A percentile compares a stretch with the other conserved stretches of the same genome.
Conservation (phyloP, 257 asterid species). For the Nicotiana tomentosiformis region DNA sequence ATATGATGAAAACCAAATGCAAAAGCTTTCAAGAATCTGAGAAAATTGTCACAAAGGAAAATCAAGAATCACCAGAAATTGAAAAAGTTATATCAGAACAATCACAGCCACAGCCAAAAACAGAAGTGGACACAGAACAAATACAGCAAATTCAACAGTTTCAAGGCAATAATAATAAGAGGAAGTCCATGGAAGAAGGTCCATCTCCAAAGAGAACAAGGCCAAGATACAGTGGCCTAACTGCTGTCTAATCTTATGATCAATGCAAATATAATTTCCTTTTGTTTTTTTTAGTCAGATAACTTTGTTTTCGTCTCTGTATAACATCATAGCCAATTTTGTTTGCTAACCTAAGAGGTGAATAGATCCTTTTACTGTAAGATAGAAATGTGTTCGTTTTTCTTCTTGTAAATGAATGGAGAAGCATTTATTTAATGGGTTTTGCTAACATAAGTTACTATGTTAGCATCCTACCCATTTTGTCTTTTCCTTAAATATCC, state of each 20-base stretch:
- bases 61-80: slow-evolving; percentile 17
- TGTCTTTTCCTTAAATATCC: too few species aligned
- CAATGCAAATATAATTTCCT: neutral
- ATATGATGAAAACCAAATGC: slow-evolving; percentile 53
- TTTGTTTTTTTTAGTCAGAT: neutral
- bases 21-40: slow-evolving; percentile 12
- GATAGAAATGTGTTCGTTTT: too few species aligned
- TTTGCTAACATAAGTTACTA: too few species aligned
- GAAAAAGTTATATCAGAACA: slow-evolving; percentile 10
- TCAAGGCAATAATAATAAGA: slow-evolving; percentile 32
- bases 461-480: too few species aligned
- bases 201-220: slow-evolving; percentile 54
- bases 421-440: too few species aligned
- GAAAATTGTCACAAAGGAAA: slow-evolving; percentile 13
- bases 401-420: too few species aligned
- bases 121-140: neutral
- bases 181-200: slow-evolving; percentile 60
- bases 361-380: too few species aligned
- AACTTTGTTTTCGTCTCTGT: neutral
- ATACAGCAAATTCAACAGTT: slow-evolving; percentile 21
- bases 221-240: slow-evolving; percentile 51
- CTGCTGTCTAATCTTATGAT: slow-evolving; percentile 3
- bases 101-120: slow-evolving; percentile 5
- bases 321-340: too few species aligned
- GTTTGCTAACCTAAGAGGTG: too few species aligned